phyloP scores from a whole-genome alignment of 345 rosid species.

The Garcia nutans region DNA sequence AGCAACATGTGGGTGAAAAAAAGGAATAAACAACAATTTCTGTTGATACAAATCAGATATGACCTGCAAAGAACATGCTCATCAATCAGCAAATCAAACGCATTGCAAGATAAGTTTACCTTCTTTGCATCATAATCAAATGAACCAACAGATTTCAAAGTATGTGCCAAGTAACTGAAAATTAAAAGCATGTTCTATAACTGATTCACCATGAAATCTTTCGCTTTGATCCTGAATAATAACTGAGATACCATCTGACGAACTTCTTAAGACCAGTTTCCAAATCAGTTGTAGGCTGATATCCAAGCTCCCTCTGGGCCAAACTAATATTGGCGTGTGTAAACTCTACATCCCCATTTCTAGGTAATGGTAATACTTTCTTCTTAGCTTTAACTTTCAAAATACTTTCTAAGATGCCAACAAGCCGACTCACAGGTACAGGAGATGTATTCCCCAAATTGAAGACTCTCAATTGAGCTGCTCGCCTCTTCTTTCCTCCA shows the following conservation, averaged over 20 bases:
- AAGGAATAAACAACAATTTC: neutral
- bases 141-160: neutral
- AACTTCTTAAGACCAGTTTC: conserved; percentile 71
- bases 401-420: conserved; percentile 12
- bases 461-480: conserved; percentile 14
- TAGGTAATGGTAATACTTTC: conserved; percentile 18
- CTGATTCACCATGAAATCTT: conserved; percentile 23
- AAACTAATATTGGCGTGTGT: conserved; percentile 21
- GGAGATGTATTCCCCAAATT: conserved; percentile 27
- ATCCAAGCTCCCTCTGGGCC: conserved; percentile 23
- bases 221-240: conserved; percentile 45
- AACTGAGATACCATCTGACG: conserved; percentile 63
- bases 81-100: neutral
- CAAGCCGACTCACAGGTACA: conserved; percentile 16
- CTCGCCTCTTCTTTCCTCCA: conserved; percentile 21
- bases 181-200: neutral
- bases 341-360: conserved; percentile 27
- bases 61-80: neutral
- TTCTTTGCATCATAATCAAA: neutral
- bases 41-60: conserved; percentile 6
- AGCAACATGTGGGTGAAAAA: conserved; percentile 2
- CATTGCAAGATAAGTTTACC: neutral
- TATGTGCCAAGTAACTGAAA: conserved; percentile 1
- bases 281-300: conserved; percentile 31
- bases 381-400: conserved; percentile 23